Base-by-base conservation (phyloP, 1,139 yeast species). In the Lodderomyces elongisporus region DNA sequence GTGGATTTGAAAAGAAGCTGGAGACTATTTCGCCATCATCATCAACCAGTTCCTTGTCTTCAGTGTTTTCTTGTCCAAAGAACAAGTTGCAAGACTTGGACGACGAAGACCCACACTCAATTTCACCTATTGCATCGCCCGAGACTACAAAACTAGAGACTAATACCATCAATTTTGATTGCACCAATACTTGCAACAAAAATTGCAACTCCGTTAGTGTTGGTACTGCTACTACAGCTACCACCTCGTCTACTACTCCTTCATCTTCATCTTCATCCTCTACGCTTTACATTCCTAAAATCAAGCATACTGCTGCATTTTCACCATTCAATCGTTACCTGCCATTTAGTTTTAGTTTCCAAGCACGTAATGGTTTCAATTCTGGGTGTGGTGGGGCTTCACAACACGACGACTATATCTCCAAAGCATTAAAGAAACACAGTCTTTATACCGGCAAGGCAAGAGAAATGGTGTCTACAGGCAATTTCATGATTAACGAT, bases 401-500 rank as follows among this genome's bases (percentile, higher is more conserved):
- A 7, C 8, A 7, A 7, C 12, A 24, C 6, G 26, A 24, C 14
- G 26, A 28, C 17, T 28, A 16, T 28, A 15, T 33, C 12, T 52
- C 54, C 31, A 58, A 55, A 44, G 52, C 61, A 32, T 56, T 73
- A 45, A 73, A 71, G 47, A 62, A 66, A 39, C 57, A 70, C 37
- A 64, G 73, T 36, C 55, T 73, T 34, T 52, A 68, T 42, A 57
- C 71, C 25, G 79, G 78, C 36, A 24, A 24, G 10, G 75, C 76
- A 34, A 66, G 75, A 41, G 78, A 73, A 52, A 73, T 73, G 73
- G 70, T 74, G 36, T 68, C 76, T 38, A 60, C 72, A 30, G 74
- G 75, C 25, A 63, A 61, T 38, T 64, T 72, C 42, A 51, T 69
- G 42, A 59, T 69, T 46, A 68, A 69, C 47, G 77, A 72, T 44